Base-by-base conservation (phyloP, 176 grass and related monocot genomes). In the Echinochloa phyllopogon region DNA sequence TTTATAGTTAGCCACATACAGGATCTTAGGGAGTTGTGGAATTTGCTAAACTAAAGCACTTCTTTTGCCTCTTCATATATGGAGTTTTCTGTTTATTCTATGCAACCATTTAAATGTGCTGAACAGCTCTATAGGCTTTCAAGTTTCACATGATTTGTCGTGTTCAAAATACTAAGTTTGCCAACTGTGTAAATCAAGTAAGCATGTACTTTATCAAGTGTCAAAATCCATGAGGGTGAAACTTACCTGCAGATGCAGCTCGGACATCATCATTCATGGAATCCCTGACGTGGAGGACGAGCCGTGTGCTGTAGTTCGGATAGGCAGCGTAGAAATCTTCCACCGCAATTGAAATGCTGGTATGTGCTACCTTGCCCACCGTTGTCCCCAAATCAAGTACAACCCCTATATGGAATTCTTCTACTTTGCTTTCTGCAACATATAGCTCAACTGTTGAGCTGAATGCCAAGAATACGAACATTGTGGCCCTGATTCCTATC, bases 311-410 rank as follows among this genome's bases (percentile, higher is more conserved):
- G 49, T 78, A 82, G 57, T 79, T 85, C 4, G 2, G 20, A 75
- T 91, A 69, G 6, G 13, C 56, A 6, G 45, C 42, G 48, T 93
- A 87, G 86, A 93, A 95, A 81, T 95, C 93, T 29, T 95, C 93
- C 17, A 91, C 25, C 8, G 93, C 90, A 76, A 95, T 38, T 5
- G 24, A 43, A 47, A 95, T 85, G 76, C 88, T 86, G 0, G 83
- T 95, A 44, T 24, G 37, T 50, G 85, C 73, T 18, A 92, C 61
- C 33, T 84, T 95, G 44, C 88, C 93, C 1, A 88, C 40, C 11
- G 8, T 36, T 3, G 90, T 70, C 1, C 64, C 49, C 6, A 82
- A 15, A 15, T 92, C 86, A 69, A 95, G 89, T 24, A 93, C 58
- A 56, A 95, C 88, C 0, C 93, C 93, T 0, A 91, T 80, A 52